Conservation (phyloP, 768 basidiomycete genomes). For the Hirschioporus abietinus region DNA sequence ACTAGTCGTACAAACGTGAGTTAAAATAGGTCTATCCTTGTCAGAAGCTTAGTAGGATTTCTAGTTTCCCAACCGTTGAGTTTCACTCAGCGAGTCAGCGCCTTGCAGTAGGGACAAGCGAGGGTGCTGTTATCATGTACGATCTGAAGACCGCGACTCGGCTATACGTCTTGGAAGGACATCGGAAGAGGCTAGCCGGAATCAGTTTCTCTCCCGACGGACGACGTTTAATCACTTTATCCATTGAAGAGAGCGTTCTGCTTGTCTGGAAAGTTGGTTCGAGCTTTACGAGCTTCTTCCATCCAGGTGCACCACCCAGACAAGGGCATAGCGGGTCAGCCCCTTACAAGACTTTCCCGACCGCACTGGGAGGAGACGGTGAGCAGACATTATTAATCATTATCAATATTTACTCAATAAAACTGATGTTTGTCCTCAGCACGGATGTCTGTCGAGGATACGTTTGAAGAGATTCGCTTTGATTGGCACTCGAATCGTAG, state of each 20-base stretch:
- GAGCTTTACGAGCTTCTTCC: slow-evolving; percentile 85
- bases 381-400: background rate
- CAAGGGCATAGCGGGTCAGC: slow-evolving; percentile 79
- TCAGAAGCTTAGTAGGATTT: background rate
- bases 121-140: slow-evolving; percentile 94
- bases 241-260: slow-evolving; percentile 76
- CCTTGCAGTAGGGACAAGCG: slow-evolving; percentile 87
- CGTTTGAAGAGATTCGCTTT: slow-evolving; percentile 67
- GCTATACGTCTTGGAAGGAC: slow-evolving; percentile 91
- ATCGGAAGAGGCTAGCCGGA: slow-evolving; percentile 74
- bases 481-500: slow-evolving; percentile 84
- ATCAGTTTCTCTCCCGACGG: slow-evolving; percentile 95
- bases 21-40: slow-evolving; percentile 1
- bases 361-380: slow-evolving; percentile 85
- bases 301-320: slow-evolving; percentile 84
- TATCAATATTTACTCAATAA: background rate
- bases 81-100: slow-evolving; percentile 86
- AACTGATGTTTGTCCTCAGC: slow-evolving; percentile 25
- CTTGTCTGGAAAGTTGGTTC: slow-evolving; percentile 96
- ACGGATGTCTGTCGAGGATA: slow-evolving; percentile 54
- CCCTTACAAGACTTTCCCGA: slow-evolving; percentile 84
- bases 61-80: slow-evolving; percentile 88
- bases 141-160: slow-evolving; percentile 95
- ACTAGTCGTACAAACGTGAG: slow-evolving; percentile 89
- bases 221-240: slow-evolving; percentile 79